Base-by-base conservation (phyloP, 1,284 basidiomycete genomes). In the Cryptococcus neoformans region DNA sequence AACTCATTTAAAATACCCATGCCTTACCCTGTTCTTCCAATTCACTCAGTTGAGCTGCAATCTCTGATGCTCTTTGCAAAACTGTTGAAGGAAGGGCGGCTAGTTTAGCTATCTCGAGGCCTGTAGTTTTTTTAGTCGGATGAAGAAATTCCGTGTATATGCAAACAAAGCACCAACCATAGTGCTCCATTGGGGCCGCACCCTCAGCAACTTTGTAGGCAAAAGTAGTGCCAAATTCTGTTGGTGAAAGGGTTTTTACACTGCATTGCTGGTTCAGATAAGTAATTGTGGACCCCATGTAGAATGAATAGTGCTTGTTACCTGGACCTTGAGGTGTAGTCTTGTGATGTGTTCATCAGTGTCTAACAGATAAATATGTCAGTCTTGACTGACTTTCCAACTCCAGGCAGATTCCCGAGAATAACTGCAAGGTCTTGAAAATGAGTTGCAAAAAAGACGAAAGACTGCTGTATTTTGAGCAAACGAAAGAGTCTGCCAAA, bases 391-490 rank as follows among this genome's bases (percentile, higher is more conserved):
- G 42, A 72, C 68, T 52, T 55, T 42, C 59, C 55, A 1, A 73
- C 67, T 21, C 71, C 74, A 5, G 61, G 69, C 40, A 62, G 57
- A 42, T 59, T 66, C 39, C 54, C 62, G 42, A 78, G 61, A 11
- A 64, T 79, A 7, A 61, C 62, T 0, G 63, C 53, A 3, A 78
- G 69, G 49, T 77, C 77, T 9, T 60, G 62, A 53, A 77, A 79
- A 55, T 79, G 94, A 82, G 94, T 97, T 6, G 90, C 87, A 69
- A 97, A 98, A 76, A 96, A 89, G 2, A 89, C 87, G 62, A 88
- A 89, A 9, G 86, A 81, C 89, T 93, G 57, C 34, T 12, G 21
- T 44, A 4, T 8, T 42, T 21, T 45, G 40, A 39, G 28, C 5
- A 5, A 12, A 34, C 34, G 38, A 44, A 56, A 7, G 54, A 64